Conservation (phyloP, 306 rosid genomes). For the Comarum palustre region DNA sequence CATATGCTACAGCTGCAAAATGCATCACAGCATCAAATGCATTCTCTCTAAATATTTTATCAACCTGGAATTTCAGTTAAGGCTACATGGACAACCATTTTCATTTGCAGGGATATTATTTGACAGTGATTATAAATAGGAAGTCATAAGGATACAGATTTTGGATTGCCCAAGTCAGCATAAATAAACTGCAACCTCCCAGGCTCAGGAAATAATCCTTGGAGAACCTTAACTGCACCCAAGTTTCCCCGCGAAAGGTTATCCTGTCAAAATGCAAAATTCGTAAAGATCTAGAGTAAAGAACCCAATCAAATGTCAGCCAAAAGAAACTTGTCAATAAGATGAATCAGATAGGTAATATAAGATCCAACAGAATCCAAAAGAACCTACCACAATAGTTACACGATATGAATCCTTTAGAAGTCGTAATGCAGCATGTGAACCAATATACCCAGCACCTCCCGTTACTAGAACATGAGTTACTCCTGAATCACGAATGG, state of each 20-base stretch:
- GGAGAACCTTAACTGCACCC: constrained; percentile 89
- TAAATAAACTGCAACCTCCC: constrained; percentile 96
- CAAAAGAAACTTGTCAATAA: neutral
- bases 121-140: constrained; percentile 13
- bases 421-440: constrained; percentile 85
- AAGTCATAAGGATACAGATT: constrained; percentile 66
- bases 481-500: constrained; percentile 64
- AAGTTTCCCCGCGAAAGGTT: constrained; percentile 88
- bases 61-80: constrained; percentile 69
- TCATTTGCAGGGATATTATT: neutral
- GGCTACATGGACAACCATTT: constrained; percentile 33
- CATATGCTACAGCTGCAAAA: constrained; percentile 99
- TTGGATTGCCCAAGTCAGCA: constrained; percentile 84
- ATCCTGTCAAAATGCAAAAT: constrained; percentile 51
- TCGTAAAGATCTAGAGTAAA: neutral
- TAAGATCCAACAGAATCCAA: neutral
- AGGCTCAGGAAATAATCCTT: constrained; percentile 67
- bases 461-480: constrained; percentile 93
- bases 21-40: constrained; percentile 98
- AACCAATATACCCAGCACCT: constrained; percentile 95
- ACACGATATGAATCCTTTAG: constrained; percentile 75
- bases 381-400: constrained; percentile 79
- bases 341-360: constrained; percentile 11
- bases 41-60: constrained; percentile 83
- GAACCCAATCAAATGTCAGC: constrained; percentile 9